Base-by-base conservation (phyloP, 2,329 filamentous ascomycete genomes). In the Aspergillus uvarum region DNA sequence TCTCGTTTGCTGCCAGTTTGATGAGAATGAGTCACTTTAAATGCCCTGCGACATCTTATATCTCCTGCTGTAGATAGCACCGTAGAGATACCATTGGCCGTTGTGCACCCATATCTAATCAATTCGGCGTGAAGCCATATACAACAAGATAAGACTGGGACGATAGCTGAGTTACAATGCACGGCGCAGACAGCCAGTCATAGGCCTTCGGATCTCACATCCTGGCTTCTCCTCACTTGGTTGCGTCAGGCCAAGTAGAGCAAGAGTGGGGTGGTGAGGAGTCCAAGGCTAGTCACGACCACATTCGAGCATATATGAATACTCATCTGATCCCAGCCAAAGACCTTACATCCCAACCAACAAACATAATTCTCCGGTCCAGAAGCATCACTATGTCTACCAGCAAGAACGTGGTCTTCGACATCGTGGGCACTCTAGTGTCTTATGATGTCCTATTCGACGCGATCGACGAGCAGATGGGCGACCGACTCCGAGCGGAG, bases 361-460 rank as follows among this genome's bases (percentile, higher is more conserved):
- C n/a, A 24, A 22, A 12, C 26, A 12, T 42, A 29, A 16, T 29
- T 51, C 38, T 29, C 2, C 7, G 7, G 26, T 16, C 42, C n/a
- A 26, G 19, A 42, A 35, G 3, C n/a, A 38, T 8, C 31, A 22
- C 24, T 3, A 59, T 47, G 38, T 54, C 49, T 51, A 56, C 44
- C 38, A 54, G 54, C 8, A 71, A 70, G 59, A 68, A 71, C 26
- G 67, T 71, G 44, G 69, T 71, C n/a, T 71, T 71, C 42, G 69
- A 71, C 54, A 67, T 71, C 4, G 68, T 71, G 24, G 79, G 79
- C 21, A 81, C 79, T 8, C 72, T 76, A 16, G 75, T 81, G 42
- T 70, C 68, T 44, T 80, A 77, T 68, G 71, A 78, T 10, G 69
- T 73, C 52, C 74, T 76, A 62, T 78, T 74, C 65, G 63, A 70